A percentile compares a stretch with the other conserved stretches of the same genome.
Conservation (phyloP, 108 stramenopile species). For the Skeletonema tropicum region DNA sequence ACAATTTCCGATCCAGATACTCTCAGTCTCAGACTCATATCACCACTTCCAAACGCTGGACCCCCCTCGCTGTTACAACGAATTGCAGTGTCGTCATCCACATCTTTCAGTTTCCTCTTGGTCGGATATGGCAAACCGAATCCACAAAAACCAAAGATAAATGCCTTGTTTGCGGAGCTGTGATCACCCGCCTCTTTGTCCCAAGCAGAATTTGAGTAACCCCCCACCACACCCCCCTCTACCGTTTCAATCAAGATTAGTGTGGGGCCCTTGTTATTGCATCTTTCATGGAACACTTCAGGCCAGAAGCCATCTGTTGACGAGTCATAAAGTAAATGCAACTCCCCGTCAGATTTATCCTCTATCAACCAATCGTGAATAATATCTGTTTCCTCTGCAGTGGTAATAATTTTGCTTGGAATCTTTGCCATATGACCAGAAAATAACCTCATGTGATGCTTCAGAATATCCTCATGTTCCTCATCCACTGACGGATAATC, state of each 20-base stretch:
- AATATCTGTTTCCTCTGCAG: background rate
- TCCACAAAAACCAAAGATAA: background rate
- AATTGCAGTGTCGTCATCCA: background rate
- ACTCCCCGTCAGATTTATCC: background rate
- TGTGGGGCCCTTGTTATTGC: constrained; percentile 1
- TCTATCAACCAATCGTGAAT: constrained; percentile 10
- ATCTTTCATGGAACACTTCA: background rate
- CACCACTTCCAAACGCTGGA: background rate
- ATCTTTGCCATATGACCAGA: background rate
- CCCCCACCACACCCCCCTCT: constrained; percentile 12
- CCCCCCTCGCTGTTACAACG: background rate
- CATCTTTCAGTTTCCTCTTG: constrained; percentile 2
- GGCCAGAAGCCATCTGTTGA: constrained; percentile 8
- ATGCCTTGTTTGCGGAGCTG: background rate
- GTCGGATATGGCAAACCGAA: background rate
- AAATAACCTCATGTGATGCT: background rate
- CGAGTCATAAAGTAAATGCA: background rate
- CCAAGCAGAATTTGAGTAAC: constrained; percentile 12
- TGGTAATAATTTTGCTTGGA: constrained; percentile 10
- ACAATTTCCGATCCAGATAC: background rate
- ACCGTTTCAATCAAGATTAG: background rate
- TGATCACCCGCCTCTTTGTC: background rate
- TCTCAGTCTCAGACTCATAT: no score
- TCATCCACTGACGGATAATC: background rate
- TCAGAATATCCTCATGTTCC: background rate